Conservation (phyloP, 768 basidiomycete species). For the Trametes villosa region DNA sequence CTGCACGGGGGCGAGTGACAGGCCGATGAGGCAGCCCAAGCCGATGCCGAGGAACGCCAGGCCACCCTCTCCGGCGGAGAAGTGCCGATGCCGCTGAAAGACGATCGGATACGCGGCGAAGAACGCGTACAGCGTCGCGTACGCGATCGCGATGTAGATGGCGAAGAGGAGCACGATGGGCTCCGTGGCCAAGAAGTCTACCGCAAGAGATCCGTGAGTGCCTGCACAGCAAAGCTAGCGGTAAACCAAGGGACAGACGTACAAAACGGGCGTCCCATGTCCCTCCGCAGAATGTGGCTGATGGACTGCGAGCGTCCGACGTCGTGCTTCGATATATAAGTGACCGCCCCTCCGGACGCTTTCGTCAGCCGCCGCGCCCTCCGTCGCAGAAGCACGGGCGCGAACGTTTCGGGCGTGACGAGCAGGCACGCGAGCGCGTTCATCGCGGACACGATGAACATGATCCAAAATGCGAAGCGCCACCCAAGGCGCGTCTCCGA, state of each 20-base stretch:
- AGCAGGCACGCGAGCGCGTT: conserved; percentile 52
- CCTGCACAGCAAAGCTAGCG: conserved; percentile 16
- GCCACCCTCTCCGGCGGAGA: conserved; percentile 57
- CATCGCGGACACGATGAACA: conserved; percentile 55
- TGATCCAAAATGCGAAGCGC: conserved; percentile 70
- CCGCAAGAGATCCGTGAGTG: neutral
- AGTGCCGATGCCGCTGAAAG: conserved; percentile 56
- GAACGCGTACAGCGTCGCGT: conserved; percentile 65
- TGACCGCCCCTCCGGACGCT: conserved; percentile 43
- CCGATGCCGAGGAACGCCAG: conserved; percentile 71
- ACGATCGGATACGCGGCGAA: conserved; percentile 67
- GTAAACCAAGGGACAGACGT: conserved; percentile 27
- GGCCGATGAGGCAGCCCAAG: conserved; percentile 56
- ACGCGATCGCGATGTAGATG: conserved; percentile 63
- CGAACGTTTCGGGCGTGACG: conserved; percentile 58
- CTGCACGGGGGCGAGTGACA: conserved; percentile 55
- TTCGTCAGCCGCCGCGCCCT: conserved; percentile 50
- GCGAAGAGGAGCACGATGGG: conserved; percentile 64
- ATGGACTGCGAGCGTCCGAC: conserved; percentile 47
- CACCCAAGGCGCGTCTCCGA: conserved; percentile 54
- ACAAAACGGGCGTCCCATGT: conserved; percentile 62
- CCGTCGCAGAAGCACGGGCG: conserved; percentile 60
- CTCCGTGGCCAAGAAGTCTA: conserved; percentile 64
- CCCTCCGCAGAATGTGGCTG: conserved; percentile 47
- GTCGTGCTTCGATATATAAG: conserved; percentile 58